Evolutionary conservation across 2,329 filamentous ascomycete genomes (phyloP), one percentile per base, ranked within the genome.

Genomic region (Capronia americana): DNA sequence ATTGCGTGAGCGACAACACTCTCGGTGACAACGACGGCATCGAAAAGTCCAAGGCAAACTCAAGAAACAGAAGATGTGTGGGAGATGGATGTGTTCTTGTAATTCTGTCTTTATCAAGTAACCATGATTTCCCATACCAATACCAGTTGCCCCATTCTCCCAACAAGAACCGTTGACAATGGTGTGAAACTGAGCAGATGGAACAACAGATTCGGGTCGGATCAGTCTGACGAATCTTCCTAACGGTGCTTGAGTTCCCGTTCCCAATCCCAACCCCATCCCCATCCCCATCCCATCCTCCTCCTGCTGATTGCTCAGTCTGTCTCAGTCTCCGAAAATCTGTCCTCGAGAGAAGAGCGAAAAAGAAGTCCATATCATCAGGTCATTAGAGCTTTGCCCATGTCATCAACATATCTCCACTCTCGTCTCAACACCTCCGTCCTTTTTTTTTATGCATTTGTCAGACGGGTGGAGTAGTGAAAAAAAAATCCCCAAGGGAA

Each of bases 391-490:
- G 44, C 57, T n/a, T 48, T 44, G 51, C 34, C 58, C 48, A 54
- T 57, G 23, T 55, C 58, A 20, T 61, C 58, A 57, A 28, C 50
- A 55, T 46, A 30, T 51, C n/a, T 28, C 51, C 67, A 14, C 59
- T 51, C 50, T 48, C 34, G 23, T 67, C 61, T 67, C 64, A 48
- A 69, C 67, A 69, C 61, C 67, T 61, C 51, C 67, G 62, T 67
- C 64, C 64, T 62, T 69, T 67, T 68, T 64, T 69, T 38, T 11
- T 26, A 28, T 56, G 23, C 20, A 48, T 67, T 62, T 60, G 48
- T 53, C 54, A 68, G 64, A 69, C 62, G 64, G 67, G 67, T 69
- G 67, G 64, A 69, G 67, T 62, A 67, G 67, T 64, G 67, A 57
- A 68, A 69, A 32, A 30, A 30, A 61, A 30, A 44, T 8, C 38